Evolutionary conservation across 192 early-diverging fungal species (phyloP), one percentile per base, ranked within the genome.

Genomic region (Backusella psychrophila): DNA sequence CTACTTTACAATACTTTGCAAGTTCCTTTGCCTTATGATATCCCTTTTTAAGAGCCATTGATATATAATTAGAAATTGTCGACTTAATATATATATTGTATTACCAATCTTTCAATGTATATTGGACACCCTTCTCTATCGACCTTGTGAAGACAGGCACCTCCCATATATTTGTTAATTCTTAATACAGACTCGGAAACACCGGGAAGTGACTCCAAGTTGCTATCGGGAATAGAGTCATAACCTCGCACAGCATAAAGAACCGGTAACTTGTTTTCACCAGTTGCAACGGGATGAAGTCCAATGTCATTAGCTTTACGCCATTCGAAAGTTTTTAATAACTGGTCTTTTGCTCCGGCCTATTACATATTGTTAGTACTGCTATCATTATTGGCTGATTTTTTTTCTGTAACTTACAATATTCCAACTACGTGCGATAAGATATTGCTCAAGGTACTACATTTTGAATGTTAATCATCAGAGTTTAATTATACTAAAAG

Each of bases 61-160:
- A 33, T 53, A 65, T 14, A 63, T 29, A 26, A 49, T 4, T 49
- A n/a, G n/a, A 68, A 23, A 42, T 70, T 9, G 26, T 69, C 74
- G n/a, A 19, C 9, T 21, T 63, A 0, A 23, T 53, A 59, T 63
- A 56, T 31, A 69, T 26, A 12, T 39, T 31, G 41, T 11, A 68
- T 86, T 77, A 96, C 96, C 66, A 96, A 85, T 39, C 91, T 90
- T 86, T 99, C 97, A 78, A 98, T 92, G 79, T 97, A 99, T 66
- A 99, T 82, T 4, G 96, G 95, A 72, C 94, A 89, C 21, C 96
- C 97, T 35, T 90, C 85, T 78, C 92, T 96, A 88, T 99, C 97
- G 72, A 86, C 88, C 75, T 96, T 96, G 86, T 99, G 97, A 72
- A 91, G 85, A 84, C 86, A 86, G 53, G 88, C 88, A 69, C 92